Percentiles rank a stretch among this genome's conserved stretches.
Evolutionary conservation across 169 alveolate species (phyloP).

Genomic region (Cystoisospora suis): DNA sequence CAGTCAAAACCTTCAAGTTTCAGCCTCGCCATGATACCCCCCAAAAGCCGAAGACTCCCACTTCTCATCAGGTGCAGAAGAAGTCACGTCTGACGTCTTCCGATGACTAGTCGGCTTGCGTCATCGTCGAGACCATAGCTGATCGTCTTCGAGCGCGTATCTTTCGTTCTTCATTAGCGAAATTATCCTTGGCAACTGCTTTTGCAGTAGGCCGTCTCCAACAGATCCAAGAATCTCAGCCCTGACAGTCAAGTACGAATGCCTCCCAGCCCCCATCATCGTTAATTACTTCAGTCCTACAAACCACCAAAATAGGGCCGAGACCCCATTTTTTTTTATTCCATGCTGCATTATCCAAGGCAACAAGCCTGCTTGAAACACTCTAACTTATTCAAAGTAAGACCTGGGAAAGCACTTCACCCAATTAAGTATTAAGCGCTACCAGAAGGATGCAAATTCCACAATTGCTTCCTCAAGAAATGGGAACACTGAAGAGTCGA

Average conservation of each 20-base stretch:
- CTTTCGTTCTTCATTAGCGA: slow-evolving; percentile 90
- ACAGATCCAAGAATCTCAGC: slow-evolving; percentile 92
- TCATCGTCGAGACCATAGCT: slow-evolving; percentile 91
- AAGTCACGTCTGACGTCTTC: slow-evolving; percentile 77
- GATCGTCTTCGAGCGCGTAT: slow-evolving; percentile 92
- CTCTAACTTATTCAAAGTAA: slow-evolving; percentile 87
- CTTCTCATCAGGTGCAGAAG: slow-evolving; percentile 90
- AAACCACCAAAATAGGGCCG: slow-evolving; percentile 35
- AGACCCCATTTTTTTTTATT: slow-evolving; percentile 75
- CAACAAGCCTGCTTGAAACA: slow-evolving; percentile 91
- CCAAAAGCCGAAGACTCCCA: slow-evolving; percentile 91
- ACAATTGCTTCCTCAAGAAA: too few species aligned
- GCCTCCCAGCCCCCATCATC: slow-evolving; percentile 92
- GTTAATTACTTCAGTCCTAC: slow-evolving; percentile 75
- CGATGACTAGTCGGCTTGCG: slow-evolving; percentile 91
- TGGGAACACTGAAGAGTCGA: too few species aligned
- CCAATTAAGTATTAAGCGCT: slow-evolving; percentile 16
- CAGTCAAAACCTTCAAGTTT: slow-evolving; percentile 93
- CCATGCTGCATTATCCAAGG: slow-evolving; percentile 83
- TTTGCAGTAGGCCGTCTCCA: slow-evolving; percentile 91
- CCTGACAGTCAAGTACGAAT: slow-evolving; percentile 90
- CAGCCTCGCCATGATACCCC: slow-evolving; percentile 96
- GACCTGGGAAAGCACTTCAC: slow-evolving; percentile 7
- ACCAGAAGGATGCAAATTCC: background rate
- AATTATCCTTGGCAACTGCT: slow-evolving; percentile 77